These are phyloP conservation scores for Microstroma glucosiphilum DNA, from an alignment of 1,284 basidiomycete species.

Conservation along the genomic window DNA sequence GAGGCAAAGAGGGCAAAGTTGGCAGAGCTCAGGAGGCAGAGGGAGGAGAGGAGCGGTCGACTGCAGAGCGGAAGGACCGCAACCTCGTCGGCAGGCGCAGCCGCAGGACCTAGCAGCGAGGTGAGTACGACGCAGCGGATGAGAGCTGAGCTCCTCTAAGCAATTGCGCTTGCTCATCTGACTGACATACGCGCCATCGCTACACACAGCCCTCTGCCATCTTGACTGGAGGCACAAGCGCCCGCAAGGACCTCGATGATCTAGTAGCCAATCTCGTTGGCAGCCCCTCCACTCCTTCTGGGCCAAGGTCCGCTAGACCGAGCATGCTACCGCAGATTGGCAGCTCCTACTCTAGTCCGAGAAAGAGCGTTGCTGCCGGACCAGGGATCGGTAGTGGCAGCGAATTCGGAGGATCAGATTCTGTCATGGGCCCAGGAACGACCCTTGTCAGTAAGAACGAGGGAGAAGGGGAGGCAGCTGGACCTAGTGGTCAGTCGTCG, in stretches of 20 bases:
- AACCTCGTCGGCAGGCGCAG: neutral
- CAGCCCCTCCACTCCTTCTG: neutral
- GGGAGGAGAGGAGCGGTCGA: constrained; percentile 59
- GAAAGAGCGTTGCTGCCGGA: constrained; percentile 1
- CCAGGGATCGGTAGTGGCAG: constrained; percentile 11
- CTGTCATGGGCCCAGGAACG: constrained; percentile 14
- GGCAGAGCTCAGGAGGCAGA: constrained; percentile 68
- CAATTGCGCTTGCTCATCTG: neutral
- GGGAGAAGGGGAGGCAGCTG: constrained; percentile 10
- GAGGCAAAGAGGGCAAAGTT: constrained; percentile 85
- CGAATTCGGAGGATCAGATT: constrained; percentile 28
- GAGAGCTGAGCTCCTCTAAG: neutral
- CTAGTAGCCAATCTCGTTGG: constrained; percentile 39
- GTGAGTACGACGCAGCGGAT: neutral
- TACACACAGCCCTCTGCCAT: neutral
- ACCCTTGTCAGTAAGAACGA: constrained; percentile 14
- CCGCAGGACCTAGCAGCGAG: neutral
- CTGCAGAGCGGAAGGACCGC: constrained; percentile 14
- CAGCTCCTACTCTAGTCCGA: constrained; percentile 7
- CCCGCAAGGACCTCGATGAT: constrained; percentile 39
- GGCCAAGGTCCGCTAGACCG: neutral
- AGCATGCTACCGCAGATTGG: neutral
- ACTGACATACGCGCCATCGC: neutral
- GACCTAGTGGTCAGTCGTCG: constrained; percentile 6
- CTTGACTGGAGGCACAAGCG: neutral